Evolutionary conservation across 2,329 filamentous ascomycete genomes (phyloP).

Genomic region (Diaporthe eres): DNA sequence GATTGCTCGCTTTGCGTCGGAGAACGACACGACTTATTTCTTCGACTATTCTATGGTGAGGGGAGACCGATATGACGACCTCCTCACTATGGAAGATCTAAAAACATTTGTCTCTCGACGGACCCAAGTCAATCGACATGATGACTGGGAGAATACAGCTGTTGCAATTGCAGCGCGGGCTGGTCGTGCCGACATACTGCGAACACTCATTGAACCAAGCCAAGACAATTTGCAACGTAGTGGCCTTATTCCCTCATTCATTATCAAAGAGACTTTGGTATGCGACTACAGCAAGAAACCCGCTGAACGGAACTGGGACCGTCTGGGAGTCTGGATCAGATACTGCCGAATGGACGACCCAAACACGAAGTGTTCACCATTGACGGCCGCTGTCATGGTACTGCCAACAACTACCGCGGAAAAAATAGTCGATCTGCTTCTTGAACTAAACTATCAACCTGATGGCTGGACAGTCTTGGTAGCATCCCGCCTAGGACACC

Average conservation of each 20-base stretch:
- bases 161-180: neutral
- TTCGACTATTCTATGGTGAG: fast-evolving
- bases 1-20: neutral
- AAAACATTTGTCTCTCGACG: neutral
- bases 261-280: neutral
- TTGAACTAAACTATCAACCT: neutral
- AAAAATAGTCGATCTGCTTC: neutral
- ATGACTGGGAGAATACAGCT: neutral
- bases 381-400: neutral
- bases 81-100: neutral
- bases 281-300: neutral
- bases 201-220: neutral
- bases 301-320: fast-evolving
- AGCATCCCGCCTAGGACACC: neutral
- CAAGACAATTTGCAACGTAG: neutral
- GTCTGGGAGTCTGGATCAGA: neutral
- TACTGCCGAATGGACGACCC: neutral
- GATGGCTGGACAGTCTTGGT: neutral
- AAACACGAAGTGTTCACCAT: neutral
- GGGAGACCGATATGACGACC: neutral
- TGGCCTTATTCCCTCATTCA: neutral
- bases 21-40: neutral
- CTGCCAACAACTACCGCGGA: fast-evolving
- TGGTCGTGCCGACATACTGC: neutral
- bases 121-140: neutral